A percentile compares a stretch with the other conserved stretches of the same genome.
phyloP scores from a whole-genome alignment of 441 rosid genomes.

The Adansonia rubrostipa region DNA sequence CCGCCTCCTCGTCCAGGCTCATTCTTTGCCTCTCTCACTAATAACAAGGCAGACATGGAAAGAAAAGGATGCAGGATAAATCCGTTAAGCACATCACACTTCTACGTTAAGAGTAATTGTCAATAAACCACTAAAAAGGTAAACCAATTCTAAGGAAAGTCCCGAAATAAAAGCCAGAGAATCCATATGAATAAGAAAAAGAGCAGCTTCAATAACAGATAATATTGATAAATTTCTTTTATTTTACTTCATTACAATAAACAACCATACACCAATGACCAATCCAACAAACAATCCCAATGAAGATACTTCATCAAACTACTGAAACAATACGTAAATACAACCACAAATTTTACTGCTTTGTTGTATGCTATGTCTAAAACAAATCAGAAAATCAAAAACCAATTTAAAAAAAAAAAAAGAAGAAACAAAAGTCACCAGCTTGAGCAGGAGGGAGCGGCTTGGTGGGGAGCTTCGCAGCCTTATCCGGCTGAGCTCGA shows the following conservation, averaged over 20 bases:
- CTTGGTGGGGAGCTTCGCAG: conserved; percentile 68
- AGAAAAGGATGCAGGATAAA: not conserved
- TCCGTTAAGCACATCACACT: not conserved
- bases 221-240: not conserved
- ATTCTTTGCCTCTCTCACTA: conserved; percentile 60
- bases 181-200: not conserved
- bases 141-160: not conserved
- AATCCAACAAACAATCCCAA: not conserved
- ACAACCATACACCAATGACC: not conserved
- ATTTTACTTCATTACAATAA: not conserved
- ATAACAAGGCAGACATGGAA: not conserved
- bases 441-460: conserved; percentile 77
- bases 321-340: not conserved
- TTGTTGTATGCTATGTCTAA: no score
- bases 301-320: not conserved
- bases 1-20: conserved; percentile 62
- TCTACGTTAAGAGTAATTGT: not conserved
- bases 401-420: not conserved
- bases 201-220: not conserved
- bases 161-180: not conserved
- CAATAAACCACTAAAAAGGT: not conserved
- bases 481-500: conserved; percentile 49
- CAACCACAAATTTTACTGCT: not conserved
- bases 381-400: not conserved
- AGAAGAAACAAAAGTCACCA: conserved; percentile 43